Evolutionary conservation across 225 moss, liverwort and hornwort species (phyloP).

Genomic region (Pseudoscleropodium purum): DNA sequence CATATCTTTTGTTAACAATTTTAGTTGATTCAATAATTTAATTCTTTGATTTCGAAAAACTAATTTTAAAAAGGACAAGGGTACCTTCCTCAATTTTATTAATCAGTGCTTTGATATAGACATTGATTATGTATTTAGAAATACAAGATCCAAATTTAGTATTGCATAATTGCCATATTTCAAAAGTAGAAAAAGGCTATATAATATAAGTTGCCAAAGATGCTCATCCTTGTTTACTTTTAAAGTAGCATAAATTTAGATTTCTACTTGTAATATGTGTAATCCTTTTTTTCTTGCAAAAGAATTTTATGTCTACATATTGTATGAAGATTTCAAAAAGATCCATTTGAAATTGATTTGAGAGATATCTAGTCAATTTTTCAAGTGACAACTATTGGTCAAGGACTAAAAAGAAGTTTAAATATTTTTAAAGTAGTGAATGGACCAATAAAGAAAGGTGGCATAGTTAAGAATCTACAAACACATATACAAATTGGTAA

Average conservation of each 20-base stretch:
- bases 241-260: background rate
- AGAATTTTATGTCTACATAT: accelerated
- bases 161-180: background rate
- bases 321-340: background rate
- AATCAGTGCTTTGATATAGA: accelerated
- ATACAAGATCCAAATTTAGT: background rate
- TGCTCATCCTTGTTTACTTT: accelerated
- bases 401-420: accelerated
- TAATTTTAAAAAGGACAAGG: background rate
- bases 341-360: background rate
- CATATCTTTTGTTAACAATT: background rate
- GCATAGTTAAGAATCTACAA: accelerated
- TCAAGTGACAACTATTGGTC: background rate
- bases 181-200: background rate
- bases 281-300: background rate
- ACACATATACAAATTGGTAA: background rate
- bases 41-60: accelerated
- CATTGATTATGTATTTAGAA: background rate
- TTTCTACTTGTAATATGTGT: accelerated
- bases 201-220: background rate
- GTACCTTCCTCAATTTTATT: background rate
- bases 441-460: accelerated
- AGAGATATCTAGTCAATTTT: background rate
- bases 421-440: background rate
- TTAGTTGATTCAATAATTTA: background rate